Evolutionary conservation across 2,329 filamentous ascomycete species (phyloP).

Genomic region (Neodidymelliopsis sp.): DNA sequence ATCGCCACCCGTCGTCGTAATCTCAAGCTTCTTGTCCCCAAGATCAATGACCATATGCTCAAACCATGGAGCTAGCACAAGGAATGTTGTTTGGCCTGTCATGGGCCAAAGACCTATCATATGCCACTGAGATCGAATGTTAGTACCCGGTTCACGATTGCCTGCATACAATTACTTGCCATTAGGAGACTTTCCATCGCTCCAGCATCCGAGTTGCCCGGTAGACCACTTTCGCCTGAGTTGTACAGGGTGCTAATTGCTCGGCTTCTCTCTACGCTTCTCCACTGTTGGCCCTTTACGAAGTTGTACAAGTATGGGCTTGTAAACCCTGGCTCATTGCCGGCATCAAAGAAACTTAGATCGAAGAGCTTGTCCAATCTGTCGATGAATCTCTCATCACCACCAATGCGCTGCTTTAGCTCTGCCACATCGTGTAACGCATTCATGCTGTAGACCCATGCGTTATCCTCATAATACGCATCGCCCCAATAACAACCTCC

Average conservation of each 20-base stretch:
- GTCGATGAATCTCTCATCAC: slow-evolving; percentile 61
- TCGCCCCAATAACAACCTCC: slow-evolving; percentile 73
- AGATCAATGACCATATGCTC: slow-evolving; percentile 65
- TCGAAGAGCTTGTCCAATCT: slow-evolving; percentile 69
- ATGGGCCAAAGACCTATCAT: slow-evolving; percentile 52
- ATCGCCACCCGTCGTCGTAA: slow-evolving; percentile 62
- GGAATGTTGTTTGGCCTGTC: slow-evolving; percentile 72
- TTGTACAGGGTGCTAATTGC: slow-evolving; percentile 65
- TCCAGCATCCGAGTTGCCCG: slow-evolving; percentile 75
- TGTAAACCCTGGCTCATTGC: slow-evolving; percentile 72
- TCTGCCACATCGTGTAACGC: slow-evolving; percentile 70
- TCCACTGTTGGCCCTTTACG: slow-evolving; percentile 65
- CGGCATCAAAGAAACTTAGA: slow-evolving; percentile 66
- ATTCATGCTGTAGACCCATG: slow-evolving; percentile 73
- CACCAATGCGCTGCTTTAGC: slow-evolving; percentile 64
- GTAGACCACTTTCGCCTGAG: slow-evolving; percentile 63
- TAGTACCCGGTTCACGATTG: slow-evolving; percentile 1
- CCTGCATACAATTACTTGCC: slow-evolving; percentile 22
- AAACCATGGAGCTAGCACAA: slow-evolving; percentile 60
- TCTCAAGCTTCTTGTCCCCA: slow-evolving; percentile 61
- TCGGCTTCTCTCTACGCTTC: slow-evolving; percentile 66
- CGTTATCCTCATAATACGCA: slow-evolving; percentile 66
- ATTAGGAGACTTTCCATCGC: slow-evolving; percentile 74
- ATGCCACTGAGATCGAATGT: slow-evolving; percentile 34
- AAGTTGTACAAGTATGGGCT: slow-evolving; percentile 75